Percentiles rank a stretch among this genome's conserved stretches.
phyloP scores from a whole-genome alignment of 495 filamentous ascomycete genomes.

The Durotheca rogersii region DNA sequence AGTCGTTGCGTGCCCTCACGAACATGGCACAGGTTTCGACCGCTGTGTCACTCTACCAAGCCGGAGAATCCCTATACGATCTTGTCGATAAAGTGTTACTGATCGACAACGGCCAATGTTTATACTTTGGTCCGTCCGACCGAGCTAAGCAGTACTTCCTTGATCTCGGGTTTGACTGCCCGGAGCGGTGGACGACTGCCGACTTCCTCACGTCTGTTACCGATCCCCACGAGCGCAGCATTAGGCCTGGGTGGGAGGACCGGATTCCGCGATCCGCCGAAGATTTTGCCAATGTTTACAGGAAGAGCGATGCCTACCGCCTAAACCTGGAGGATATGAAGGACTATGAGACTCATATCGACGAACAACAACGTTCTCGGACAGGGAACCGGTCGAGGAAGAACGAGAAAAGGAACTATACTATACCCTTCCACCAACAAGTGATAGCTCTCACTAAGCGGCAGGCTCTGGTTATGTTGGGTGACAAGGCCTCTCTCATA shows the following conservation, averaged over 20 bases:
- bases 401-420: slow-evolving; percentile 65
- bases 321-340: slow-evolving; percentile 50
- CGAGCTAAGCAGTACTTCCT: slow-evolving; percentile 63
- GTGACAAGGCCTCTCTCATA: slow-evolving; percentile 49
- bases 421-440: slow-evolving; percentile 65
- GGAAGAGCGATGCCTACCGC: slow-evolving; percentile 52
- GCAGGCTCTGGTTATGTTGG: slow-evolving; percentile 61
- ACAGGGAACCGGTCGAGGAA: slow-evolving; percentile 58
- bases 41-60: slow-evolving; percentile 70
- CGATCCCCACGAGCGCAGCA: slow-evolving; percentile 61
- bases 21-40: slow-evolving; percentile 57
- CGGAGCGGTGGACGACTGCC: slow-evolving; percentile 58
- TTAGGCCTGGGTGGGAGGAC: slow-evolving; percentile 61
- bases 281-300: slow-evolving; percentile 67
- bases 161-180: slow-evolving; percentile 58
- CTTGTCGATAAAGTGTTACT: slow-evolving; percentile 65
- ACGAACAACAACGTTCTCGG: slow-evolving; percentile 14
- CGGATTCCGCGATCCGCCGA: slow-evolving; percentile 68
- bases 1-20: slow-evolving; percentile 52
- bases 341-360: slow-evolving; percentile 44
- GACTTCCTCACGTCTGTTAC: slow-evolving; percentile 77
- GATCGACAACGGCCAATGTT: slow-evolving; percentile 65
- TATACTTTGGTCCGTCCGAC: slow-evolving; percentile 64
- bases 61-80: slow-evolving; percentile 64
- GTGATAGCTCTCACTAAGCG: slow-evolving; percentile 66